These are phyloP conservation scores for Tolypocladium guangdongense DNA, from an alignment of 2,329 filamentous ascomycete species.

Conservation along the genomic window DNA sequence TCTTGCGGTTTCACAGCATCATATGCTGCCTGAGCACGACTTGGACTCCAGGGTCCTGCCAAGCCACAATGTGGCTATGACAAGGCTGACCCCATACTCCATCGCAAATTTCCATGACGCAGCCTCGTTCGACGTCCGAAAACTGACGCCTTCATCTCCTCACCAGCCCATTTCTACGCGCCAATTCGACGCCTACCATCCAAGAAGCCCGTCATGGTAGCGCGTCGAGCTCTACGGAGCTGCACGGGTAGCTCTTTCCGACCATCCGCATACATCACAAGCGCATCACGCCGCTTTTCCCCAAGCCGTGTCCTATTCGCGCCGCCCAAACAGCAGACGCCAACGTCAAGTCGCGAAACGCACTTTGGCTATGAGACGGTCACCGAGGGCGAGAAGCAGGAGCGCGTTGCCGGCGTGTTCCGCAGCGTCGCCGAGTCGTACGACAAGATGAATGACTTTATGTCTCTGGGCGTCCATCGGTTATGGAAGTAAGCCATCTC, in stretches of 20 bases:
- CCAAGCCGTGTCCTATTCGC: constrained; percentile 14
- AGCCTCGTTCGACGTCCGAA: neutral
- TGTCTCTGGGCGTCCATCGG: constrained; percentile 95
- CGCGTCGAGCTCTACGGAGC: constrained; percentile 17
- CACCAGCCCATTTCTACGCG: neutral
- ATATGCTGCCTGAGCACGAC: neutral
- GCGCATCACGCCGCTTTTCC: constrained; percentile 15
- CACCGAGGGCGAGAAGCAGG: constrained; percentile 63
- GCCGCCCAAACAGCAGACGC: constrained; percentile 9
- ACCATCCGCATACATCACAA: constrained; percentile 5
- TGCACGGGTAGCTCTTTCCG: constrained; percentile 13
- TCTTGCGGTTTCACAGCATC: too few relatives aligned
- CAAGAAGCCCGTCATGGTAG: constrained; percentile 12
- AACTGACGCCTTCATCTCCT: neutral
- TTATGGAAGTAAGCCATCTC: constrained; percentile 62
- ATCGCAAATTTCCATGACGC: neutral
- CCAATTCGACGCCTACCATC: constrained; percentile 1
- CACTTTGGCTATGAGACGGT: constrained; percentile 89
- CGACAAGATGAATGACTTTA: constrained; percentile 97
- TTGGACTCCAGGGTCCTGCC: too few relatives aligned
- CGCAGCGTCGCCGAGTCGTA: constrained; percentile 90
- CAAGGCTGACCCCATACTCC: neutral
- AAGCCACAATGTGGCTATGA: constrained; percentile 1
- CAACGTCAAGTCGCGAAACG: constrained; percentile 48
- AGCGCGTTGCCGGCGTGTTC: constrained; percentile 75